These are phyloP conservation scores for Rhododendron williamsianum DNA, from an alignment of 148 eudicot species.

Conservation along the genomic window DNA sequence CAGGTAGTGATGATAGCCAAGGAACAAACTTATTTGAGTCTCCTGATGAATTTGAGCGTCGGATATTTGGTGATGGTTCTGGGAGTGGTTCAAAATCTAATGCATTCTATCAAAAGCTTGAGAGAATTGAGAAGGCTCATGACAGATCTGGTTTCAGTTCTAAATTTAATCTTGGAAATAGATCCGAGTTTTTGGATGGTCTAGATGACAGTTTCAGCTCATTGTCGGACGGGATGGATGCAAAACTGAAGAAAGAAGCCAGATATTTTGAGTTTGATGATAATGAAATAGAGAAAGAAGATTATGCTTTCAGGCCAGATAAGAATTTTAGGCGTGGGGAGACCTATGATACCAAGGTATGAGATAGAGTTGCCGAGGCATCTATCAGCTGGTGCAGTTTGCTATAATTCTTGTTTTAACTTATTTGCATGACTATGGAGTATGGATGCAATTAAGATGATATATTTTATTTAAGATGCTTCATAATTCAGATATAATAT, in stretches of 20 bases:
- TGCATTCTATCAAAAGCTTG: constrained; percentile 43
- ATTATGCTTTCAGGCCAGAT: constrained; percentile 73
- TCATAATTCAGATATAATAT: neutral
- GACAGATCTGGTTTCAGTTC: constrained; percentile 26
- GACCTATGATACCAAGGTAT: constrained; percentile 69
- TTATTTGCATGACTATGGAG: neutral
- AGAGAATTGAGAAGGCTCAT: constrained; percentile 34
- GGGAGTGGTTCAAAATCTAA: constrained; percentile 20
- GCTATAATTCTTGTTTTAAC: neutral
- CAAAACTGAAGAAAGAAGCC: constrained; percentile 64
- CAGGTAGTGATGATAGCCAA: constrained; percentile 28
- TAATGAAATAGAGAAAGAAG: constrained; percentile 38
- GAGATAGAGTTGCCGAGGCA: constrained; percentile 9
- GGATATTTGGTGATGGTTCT: constrained; percentile 40
- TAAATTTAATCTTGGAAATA: constrained; percentile 13
- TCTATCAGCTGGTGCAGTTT: constrained; percentile 3
- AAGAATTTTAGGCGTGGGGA: constrained; percentile 31
- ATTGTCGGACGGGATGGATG: constrained; percentile 64
- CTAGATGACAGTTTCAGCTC: constrained; percentile 42
- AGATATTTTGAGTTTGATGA: constrained; percentile 51
- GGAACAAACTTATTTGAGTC: constrained; percentile 33
- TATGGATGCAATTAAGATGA: neutral
- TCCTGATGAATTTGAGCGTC: constrained; percentile 45
- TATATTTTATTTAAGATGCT: neutral
- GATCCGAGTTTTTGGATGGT: constrained; percentile 30